Evolutionary conservation across 352 stramenopile species (phyloP), one percentile per base, ranked within the genome.

Genomic region (Phytophthora capsici): DNA sequence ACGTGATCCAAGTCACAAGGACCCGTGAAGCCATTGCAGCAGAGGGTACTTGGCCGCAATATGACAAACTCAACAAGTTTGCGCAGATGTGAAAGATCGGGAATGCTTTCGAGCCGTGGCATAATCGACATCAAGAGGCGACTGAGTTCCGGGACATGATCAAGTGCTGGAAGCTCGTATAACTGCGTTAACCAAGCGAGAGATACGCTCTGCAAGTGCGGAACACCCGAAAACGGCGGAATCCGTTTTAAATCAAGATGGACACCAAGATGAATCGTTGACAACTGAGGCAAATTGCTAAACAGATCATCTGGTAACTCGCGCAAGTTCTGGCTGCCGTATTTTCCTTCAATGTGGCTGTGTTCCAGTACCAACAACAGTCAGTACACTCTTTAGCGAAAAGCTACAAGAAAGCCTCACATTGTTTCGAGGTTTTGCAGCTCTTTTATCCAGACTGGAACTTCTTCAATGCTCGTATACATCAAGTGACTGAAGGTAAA

Each of bases 301-400:
- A 63, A 72, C 8, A 72, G 19, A 19, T 59, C 30, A 0, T 38
- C 37, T 2, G 57, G 57, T 7, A 63, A 38, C 5, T 46, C 38
- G 1, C 46, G 5, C 14, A 72, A 37, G n/a, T 72, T 72, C 7
- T 40, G 38, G 14, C 25, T 48, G 10, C 28, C 36, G 16, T 40
- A 40, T 51, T 72, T 72, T 1, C 53, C 61, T 55, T 69, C 54
- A 10, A 69, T 55, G 7, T 69, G 61, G 6, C 61, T 69, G 16
- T 14, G 9, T 14, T 34, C 28, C 8, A 19, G 20, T 32, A 19
- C 10, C 20, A 20, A 19, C 5, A 43, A 43, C 9, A 30, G 28
- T 14, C 25, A 34, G 28, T 34, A 9, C 8, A 13, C 1, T 34
- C 10, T 12, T 9, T 13, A 34, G 4, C 10, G 28, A 4, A 4